Base-by-base conservation (phyloP, 805 yeast genomes). In the Candida dajiaensis region DNA sequence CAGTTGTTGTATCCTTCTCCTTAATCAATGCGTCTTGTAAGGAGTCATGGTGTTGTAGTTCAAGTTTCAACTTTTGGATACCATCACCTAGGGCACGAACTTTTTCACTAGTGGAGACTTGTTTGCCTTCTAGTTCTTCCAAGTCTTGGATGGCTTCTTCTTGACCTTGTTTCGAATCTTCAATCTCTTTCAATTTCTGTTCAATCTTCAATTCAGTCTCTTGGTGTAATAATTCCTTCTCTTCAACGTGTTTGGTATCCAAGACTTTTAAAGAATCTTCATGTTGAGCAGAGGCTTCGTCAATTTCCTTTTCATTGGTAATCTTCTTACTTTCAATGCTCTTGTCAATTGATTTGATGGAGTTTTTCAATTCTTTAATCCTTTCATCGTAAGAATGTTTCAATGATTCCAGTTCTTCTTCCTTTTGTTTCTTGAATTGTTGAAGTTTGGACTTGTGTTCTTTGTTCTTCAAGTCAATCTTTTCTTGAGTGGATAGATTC, bases 171-270 rank as follows among this genome's bases (percentile, higher is more conserved):
- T 58, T 55, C 12, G 56, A 45, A n/a, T 50, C 45, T 20, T 58
- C 59, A 44, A 59, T 47, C 18, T 50, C 61, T 23, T 48, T 44
- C 16, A 44, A 38, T 41, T 58, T 58, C 16, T 46, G 46, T 21
- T 44, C 36, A 41, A 55, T 53, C 36, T 50, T 51, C 20, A 42
- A 31, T 36, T 58, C 61, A 18, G 58, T 59, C 43, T 61, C 62
- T 38, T 58, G 56, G 19, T 41, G 37, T 38, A 46, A 50, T 15
- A 39, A 40, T 28, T 49, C 40, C 45, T 57, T 59, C 6, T 47
- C 45, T 41, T 55, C 61, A 26, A 46, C 59, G 31, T 55, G 63
- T 42, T 58, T 43, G 38, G 51, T 56, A 29, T 46, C 55, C n/a
- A 58, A 44, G 25, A 48, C 50, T 44, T 52, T 50, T 9, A 52